Evolutionary conservation across 495 filamentous ascomycete species (phyloP), one percentile per base, ranked within the genome.

Genomic region (Lentithecium fluviatile): DNA sequence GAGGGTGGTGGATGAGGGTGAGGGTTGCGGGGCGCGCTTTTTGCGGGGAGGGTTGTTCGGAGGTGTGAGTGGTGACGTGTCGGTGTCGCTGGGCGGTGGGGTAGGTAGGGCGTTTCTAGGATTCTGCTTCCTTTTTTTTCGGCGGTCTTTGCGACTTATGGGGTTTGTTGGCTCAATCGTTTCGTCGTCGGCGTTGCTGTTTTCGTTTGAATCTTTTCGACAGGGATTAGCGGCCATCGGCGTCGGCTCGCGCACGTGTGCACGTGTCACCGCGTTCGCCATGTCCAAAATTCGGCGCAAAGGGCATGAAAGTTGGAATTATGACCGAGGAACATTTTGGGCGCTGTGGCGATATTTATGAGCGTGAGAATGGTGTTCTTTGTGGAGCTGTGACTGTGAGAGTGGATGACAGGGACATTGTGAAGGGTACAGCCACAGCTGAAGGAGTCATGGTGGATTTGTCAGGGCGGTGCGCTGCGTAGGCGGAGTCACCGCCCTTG

Each of bases 381-480:
- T 32, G 29, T 32, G 3, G 10, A 3, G 29, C 4, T 10, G 3
- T 3, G 29, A 10, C 29, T 32, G 4, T 32, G 10, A 32, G 29
- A n/a, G 29, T 4, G 29, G 29, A 32, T 32, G 29, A 32, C 29
- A 32, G 29, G 3, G 29, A 32, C 37, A 42, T 55, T 42, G 2
- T 52, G 24, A 32, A 52, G 24, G 11, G 56, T 56, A 65, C 62
- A 65, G 62, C 62, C 62, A 64, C 61, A 64, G 29, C 29, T 10
- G 29, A 10, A 62, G 52, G 62, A 65, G 62, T 65, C 62, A 65
- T 56, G 21, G 17, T 20, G 56, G 19, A 56, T 55, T 64, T 58
- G 61, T 54, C 17, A 64, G 48, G 54, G 54, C 54, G 40, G 54
- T 63, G 60, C n/a, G n/a, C n/a, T n/a, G n/a, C n/a, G n/a, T 52